A percentile compares a stretch with the other conserved stretches of the same genome.
phyloP scores from a whole-genome alignment of 805 yeast species.

The Zygosaccharomyces kombuchaensis region DNA sequence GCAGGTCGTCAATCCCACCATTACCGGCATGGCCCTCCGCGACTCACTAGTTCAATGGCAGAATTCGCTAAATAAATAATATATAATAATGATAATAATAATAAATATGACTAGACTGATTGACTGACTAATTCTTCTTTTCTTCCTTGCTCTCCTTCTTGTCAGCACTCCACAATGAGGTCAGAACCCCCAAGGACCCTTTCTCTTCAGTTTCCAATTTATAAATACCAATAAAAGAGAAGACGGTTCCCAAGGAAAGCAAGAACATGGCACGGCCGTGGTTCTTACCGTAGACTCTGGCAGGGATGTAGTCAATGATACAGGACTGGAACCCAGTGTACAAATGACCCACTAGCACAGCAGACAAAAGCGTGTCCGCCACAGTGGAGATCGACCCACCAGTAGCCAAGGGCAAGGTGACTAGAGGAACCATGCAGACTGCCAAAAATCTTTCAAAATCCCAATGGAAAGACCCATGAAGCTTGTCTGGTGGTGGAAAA shows the following conservation, averaged over 20 bases:
- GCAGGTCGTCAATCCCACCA: slow-evolving; percentile 3
- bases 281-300: slow-evolving; percentile 76
- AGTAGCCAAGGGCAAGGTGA: slow-evolving; percentile 67
- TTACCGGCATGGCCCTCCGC: not conserved
- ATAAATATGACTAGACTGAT: not conserved
- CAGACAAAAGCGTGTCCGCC: slow-evolving; percentile 66
- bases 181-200: slow-evolving; percentile 68
- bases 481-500: slow-evolving; percentile 56
- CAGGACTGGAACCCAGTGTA: slow-evolving; percentile 87
- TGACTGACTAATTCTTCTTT: slow-evolving; percentile 3
- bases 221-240: slow-evolving; percentile 76
- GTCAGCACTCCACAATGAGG: slow-evolving; percentile 52
- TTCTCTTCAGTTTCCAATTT: slow-evolving; percentile 72
- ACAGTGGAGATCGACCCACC: slow-evolving; percentile 64
- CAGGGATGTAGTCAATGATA: slow-evolving; percentile 88
- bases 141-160: slow-evolving; percentile 18
- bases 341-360: slow-evolving; percentile 67
- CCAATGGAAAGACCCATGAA: slow-evolving; percentile 92
- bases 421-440: slow-evolving; percentile 69
- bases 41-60: slow-evolving; percentile 2
- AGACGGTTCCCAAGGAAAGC: slow-evolving; percentile 65
- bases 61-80: slow-evolving; percentile 3
- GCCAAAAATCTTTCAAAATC: slow-evolving; percentile 74
- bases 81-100: not conserved
- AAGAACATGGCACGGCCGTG: slow-evolving; percentile 64